Evolutionary conservation across 2,329 filamentous ascomycete genomes (phyloP), one percentile per base, ranked within the genome.

Genomic region (Trichoderma hamatum): DNA sequence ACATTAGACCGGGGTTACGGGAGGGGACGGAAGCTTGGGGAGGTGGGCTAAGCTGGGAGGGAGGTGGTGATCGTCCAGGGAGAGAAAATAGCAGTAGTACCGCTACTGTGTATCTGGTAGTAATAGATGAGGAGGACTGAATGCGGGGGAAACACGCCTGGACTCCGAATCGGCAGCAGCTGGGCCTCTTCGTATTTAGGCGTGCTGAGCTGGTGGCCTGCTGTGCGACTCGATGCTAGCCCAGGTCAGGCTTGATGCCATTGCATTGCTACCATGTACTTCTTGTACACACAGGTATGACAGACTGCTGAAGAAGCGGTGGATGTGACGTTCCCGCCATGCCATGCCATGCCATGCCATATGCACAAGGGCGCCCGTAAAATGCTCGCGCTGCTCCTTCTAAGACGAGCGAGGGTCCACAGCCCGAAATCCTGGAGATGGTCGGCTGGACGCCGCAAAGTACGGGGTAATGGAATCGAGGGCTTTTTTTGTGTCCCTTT

Each of bases 1-100:
- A 66, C 63, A 58, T 58, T 66, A 58, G 52, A 66, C 63, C 63
- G 55, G 62, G 68, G 68, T 43, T 58, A 55, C 68, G 68, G 68
- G 68, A 69, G 68, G 56, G 63, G 68, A 69, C 68, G 68, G 68
- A 67, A 67, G 63, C 62, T 69, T 69, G 63, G 62, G 67, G 63
- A 55, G 68, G 68, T 65, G 67, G 67, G 67, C 67, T 63, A 52
- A 64, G 67, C 59, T 69, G 59, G 51, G 52, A 49, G 59, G 51
- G 51, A 49, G 59, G 46, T 43, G 56, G 61, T 69, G 60, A 55
- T 58, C 63, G 52, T 39, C 51, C 60, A 65, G 59, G 67, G 67
- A 65, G 55, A 62, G 54, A 46, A 67, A 43, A 43, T 19, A 43
- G 39, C 39, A 43, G 19, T 43, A n/a, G 6, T 19, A 43, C 30